Conservation (phyloP, 169 alveolate species). For the Plasmodium fragile region DNA sequence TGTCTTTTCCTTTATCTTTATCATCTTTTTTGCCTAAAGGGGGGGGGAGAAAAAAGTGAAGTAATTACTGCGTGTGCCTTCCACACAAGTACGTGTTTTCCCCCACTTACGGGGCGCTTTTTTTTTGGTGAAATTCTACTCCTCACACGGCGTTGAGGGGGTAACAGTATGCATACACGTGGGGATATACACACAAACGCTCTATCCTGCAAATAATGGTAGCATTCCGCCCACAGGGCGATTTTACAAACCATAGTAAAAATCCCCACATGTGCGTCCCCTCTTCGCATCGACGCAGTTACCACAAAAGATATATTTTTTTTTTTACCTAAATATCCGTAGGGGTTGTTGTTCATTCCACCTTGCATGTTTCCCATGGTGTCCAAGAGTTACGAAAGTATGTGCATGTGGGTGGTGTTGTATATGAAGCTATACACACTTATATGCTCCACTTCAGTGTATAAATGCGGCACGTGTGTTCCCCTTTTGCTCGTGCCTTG, state of each 20-base stretch:
- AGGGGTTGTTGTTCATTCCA: constrained; percentile 68
- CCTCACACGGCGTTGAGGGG: not conserved
- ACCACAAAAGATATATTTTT: not conserved
- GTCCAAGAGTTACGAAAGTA: not conserved
- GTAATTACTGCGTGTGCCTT: not conserved
- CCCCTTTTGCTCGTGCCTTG: not conserved
- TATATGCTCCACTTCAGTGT: not conserved
- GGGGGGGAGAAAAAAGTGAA: not conserved
- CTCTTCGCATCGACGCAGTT: not conserved
- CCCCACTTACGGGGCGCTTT: not conserved
- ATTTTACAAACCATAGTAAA: not conserved
- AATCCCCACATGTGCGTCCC: not conserved
- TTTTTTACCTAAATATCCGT: constrained; percentile 68
- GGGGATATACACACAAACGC: not conserved
- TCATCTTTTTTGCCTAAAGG: constrained; percentile 58
- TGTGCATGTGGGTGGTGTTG: not conserved
- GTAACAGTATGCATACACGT: not conserved
- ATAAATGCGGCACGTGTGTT: not conserved
- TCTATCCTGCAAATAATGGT: not conserved
- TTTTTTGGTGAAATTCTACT: not conserved
- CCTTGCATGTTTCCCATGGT: constrained; percentile 67
- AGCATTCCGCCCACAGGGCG: not conserved
- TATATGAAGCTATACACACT: not conserved
- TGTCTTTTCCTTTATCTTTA: constrained; percentile 77
- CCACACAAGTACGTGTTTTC: not conserved